Percentiles rank a stretch among this genome's conserved stretches.
Conservation (phyloP, 2,329 filamentous ascomycete genomes). For the Daldinia sp. region DNA sequence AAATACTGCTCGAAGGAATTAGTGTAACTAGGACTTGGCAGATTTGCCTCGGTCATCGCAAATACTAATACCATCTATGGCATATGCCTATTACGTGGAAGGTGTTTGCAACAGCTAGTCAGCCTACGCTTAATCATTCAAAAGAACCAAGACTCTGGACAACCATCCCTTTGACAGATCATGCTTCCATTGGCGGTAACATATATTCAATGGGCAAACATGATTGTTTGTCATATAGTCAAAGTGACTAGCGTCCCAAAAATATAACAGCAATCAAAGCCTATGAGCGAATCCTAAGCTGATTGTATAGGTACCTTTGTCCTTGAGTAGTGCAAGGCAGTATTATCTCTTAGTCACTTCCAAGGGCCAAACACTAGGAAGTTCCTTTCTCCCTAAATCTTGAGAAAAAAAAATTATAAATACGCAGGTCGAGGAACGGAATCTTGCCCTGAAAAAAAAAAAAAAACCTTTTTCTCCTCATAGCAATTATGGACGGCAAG, state of each 20-base stretch:
- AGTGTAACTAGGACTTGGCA: background rate
- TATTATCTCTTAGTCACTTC: background rate
- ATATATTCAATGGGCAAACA: background rate
- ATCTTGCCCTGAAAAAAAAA: background rate
- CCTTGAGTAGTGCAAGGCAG: background rate
- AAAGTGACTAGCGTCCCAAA: background rate
- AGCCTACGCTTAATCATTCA: background rate
- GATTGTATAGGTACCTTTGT: background rate
- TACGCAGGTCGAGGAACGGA: background rate
- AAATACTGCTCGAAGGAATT: background rate
- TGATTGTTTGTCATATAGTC: background rate
- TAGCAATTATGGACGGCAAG: background rate
- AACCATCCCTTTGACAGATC: too few relatives aligned
- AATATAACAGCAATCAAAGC: background rate
- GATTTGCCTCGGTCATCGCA: background rate
- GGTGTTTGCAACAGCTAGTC: background rate
- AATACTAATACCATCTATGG: background rate
- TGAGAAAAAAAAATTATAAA: background rate
- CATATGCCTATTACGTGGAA: conserved; percentile 5
- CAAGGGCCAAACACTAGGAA: background rate
- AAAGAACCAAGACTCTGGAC: too few relatives aligned
- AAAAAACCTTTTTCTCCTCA: background rate
- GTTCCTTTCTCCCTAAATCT: background rate
- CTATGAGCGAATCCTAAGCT: background rate
- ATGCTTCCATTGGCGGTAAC: too few relatives aligned